Evolutionary conservation across 352 stramenopile species (phyloP), one percentile per base, ranked within the genome.

Genomic region (Phytophthora megakarya): DNA sequence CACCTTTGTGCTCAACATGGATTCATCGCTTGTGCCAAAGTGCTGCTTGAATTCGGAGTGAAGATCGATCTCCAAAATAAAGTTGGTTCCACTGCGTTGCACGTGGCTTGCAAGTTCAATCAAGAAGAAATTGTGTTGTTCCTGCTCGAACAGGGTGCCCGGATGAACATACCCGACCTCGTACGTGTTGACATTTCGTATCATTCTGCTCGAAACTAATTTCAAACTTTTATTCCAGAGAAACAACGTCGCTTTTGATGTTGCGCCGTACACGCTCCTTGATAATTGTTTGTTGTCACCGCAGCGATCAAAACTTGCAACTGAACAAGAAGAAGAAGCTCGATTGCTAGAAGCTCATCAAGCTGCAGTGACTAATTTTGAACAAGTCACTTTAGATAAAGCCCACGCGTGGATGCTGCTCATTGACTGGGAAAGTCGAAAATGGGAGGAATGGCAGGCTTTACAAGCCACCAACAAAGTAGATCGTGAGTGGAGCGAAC

Each of bases 1-100:
- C 76, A 89, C 26, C 44, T 89, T 8, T 86, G 78, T n/a, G 78
- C 78, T 0, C 78, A 89, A 43, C 71, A 81, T n/a, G 76, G 80
- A 9, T 73, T 82, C 21, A 28, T 78, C 18, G 37, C 37, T 3
- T 73, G 74, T 25, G 80, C 78, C 16, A 67, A 72, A 49, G 39
- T 86, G 56, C 51, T 88, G 52, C 59, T 89, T 30, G 44, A 55
- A 8, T 47, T 67, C 12, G 74, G 75, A 12, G 50, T 73, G 21
- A 62, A 57, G 2, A 50, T 88, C 16, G 53, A 77, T 22, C 35
- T 81, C 22, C 74, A 72, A 23, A 86, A 86, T 61, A 89, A 85
- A 65, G 78, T 88, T 10, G 78, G 80, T 3, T 77, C 74, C 16
- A 88, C 80, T 22, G 65, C 80, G 8, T 49, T 89, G 18, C 76